These are phyloP conservation scores for Corylus americana DNA, from an alignment of 306 rosid species.

Conservation along the genomic window DNA sequence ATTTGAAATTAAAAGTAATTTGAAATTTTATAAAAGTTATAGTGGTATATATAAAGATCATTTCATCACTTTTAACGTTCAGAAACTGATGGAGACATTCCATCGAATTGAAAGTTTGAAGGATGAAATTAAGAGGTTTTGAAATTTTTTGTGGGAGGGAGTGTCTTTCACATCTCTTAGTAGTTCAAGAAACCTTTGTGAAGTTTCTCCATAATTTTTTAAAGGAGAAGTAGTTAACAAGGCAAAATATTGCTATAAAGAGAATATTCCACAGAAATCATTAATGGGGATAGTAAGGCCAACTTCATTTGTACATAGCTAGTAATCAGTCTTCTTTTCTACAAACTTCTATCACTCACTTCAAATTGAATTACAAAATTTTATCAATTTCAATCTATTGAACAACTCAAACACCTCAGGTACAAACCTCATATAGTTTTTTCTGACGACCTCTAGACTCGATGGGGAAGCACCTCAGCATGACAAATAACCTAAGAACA, in stretches of 20 bases:
- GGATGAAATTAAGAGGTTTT: too few species aligned
- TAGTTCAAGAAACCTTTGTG: too few species aligned
- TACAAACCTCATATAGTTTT: slow-evolving; percentile 72
- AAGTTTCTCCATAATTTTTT: background rate
- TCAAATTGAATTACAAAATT: slow-evolving; percentile 4
- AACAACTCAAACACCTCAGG: slow-evolving; percentile 5
- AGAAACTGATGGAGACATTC: too few species aligned
- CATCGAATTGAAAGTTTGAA: too few species aligned
- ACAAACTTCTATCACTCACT: background rate
- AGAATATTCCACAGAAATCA: background rate
- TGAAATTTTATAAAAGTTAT: too few species aligned
- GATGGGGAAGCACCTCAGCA: slow-evolving; percentile 74
- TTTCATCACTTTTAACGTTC: too few species aligned
- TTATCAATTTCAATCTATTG: slow-evolving; percentile 10
- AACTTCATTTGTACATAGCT: background rate
- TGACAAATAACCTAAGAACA: slow-evolving; percentile 55
- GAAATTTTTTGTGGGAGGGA: too few species aligned
- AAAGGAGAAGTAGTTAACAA: background rate
- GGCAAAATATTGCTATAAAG: background rate
- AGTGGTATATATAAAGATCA: too few species aligned
- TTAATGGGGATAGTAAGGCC: background rate
- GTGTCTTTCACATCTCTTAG: too few species aligned
- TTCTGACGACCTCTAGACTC: slow-evolving; percentile 83
- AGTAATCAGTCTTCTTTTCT: background rate
- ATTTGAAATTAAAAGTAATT: too few species aligned